phyloP scores from a whole-genome alignment of 192 early-diverging fungal genomes.

The Backusella liffmaniae region DNA sequence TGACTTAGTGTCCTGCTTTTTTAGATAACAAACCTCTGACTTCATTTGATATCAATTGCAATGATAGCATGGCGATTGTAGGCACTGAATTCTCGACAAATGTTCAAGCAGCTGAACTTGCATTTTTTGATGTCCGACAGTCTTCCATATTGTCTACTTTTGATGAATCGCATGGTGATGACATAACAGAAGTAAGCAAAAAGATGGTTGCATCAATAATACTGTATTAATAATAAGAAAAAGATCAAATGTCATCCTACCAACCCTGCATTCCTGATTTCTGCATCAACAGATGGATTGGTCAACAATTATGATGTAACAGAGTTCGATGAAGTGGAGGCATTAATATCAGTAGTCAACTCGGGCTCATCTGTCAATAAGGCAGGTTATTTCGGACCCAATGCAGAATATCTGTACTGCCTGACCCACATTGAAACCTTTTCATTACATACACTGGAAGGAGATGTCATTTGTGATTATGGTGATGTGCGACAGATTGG shows the following conservation, averaged over 20 bases:
- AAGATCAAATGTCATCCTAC: constrained; percentile 63
- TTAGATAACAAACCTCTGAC: constrained; percentile 39
- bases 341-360: constrained; percentile 79
- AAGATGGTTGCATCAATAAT: background rate
- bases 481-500: constrained; percentile 76
- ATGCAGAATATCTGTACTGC: constrained; percentile 84
- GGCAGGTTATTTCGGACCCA: constrained; percentile 90
- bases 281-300: constrained; percentile 73
- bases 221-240: background rate
- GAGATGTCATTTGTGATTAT: constrained; percentile 64
- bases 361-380: constrained; percentile 78
- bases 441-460: constrained; percentile 70
- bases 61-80: constrained; percentile 50
- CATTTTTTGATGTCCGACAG: constrained; percentile 48
- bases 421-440: constrained; percentile 92
- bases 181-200: constrained; percentile 60
- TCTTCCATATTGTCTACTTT: constrained; percentile 38
- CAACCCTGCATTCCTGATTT: constrained; percentile 52
- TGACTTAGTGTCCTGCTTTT: background rate
- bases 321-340: constrained; percentile 87
- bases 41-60: constrained; percentile 53
- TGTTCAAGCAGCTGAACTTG: constrained; percentile 41
- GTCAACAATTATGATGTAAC: constrained; percentile 74
- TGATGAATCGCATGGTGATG: constrained; percentile 72
- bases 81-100: constrained; percentile 48